Percentiles rank a stretch among this genome's conserved stretches.
These are phyloP conservation scores for Arabis hirsuta DNA, from an alignment of 345 rosid species.

Conservation along the genomic window DNA sequence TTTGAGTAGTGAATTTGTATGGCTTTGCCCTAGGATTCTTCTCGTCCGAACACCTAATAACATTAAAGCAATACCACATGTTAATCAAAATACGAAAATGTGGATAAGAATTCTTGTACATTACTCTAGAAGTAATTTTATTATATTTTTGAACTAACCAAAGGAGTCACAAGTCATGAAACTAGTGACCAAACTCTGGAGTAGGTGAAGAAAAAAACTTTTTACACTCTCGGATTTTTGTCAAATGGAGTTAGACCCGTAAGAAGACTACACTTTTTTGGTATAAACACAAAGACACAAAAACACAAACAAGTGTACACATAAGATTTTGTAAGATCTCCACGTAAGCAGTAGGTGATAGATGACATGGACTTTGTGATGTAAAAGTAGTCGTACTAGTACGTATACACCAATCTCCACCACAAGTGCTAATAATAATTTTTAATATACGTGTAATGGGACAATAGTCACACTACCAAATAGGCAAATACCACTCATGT, in stretches of 20 bases:
- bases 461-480: conserved; percentile 5
- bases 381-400: conserved; percentile 24
- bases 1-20: conserved; percentile 77
- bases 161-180: conserved; percentile 40
- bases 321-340: conserved; percentile 18
- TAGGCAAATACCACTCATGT: conserved; percentile 25
- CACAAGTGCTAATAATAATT: not conserved
- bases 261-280: not conserved
- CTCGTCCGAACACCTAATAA: conserved; percentile 85
- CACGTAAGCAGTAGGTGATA: conserved; percentile 26
- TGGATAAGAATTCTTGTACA: conserved; percentile 27
- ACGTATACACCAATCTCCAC: conserved; percentile 31
- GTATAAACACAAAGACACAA: conserved; percentile 2
- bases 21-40: conserved; percentile 78
- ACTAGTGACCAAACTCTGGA: conserved; percentile 39
- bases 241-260: conserved; percentile 32
- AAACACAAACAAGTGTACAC: conserved; percentile 18
- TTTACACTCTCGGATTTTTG: conserved; percentile 14
- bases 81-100: conserved; percentile 25
- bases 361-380: conserved; percentile 30
- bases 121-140: not conserved
- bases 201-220: conserved; percentile 43
- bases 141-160: not conserved
- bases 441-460: not conserved
- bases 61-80: not conserved